Conservation (phyloP, 352 stramenopile species). For the Globisporangium paddicum region DNA sequence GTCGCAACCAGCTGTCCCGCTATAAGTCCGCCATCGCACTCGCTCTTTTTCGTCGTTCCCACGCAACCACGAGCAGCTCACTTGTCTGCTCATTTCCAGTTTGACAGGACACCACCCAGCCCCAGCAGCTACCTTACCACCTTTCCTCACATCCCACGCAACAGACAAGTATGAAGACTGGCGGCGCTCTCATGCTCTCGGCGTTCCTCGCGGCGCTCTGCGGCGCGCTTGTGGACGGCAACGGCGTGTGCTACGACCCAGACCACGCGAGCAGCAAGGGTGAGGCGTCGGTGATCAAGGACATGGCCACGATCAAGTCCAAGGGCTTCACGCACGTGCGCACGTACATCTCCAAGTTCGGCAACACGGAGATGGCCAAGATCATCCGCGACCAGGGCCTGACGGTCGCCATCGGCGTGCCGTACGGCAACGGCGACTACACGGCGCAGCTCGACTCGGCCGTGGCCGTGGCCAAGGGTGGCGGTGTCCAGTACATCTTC, state of each 20-base stretch:
- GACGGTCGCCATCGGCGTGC: slow-evolving; percentile 45
- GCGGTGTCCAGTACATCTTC: slow-evolving; percentile 53
- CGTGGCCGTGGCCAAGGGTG: slow-evolving; percentile 36
- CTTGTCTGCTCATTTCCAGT: not conserved
- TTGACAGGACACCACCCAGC: not conserved
- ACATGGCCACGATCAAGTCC: slow-evolving; percentile 46
- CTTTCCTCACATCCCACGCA: not conserved
- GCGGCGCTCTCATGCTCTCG: slow-evolving; percentile 11
- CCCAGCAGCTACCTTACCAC: not conserved
- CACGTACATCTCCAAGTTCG: slow-evolving; percentile 69
- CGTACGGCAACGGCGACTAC: slow-evolving; percentile 50
- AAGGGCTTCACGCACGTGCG: slow-evolving; percentile 58
- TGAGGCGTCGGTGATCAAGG: slow-evolving; percentile 25
- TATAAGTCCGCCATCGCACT: not conserved
- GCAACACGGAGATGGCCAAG: slow-evolving; percentile 41
- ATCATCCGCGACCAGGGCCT: slow-evolving; percentile 52
- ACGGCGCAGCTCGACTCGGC: slow-evolving; percentile 36
- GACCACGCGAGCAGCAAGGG: slow-evolving; percentile 37
- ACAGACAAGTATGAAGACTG: slow-evolving; percentile 17
- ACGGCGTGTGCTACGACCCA: slow-evolving; percentile 72
- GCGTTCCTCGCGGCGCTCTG: slow-evolving; percentile 25
- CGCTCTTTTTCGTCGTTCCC: not conserved
- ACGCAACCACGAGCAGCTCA: not conserved
- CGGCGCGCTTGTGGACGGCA: slow-evolving; percentile 32
- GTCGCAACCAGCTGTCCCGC: not conserved